Evolutionary conservation across 2,329 filamentous ascomycete species (phyloP).

Genomic region (Apiospora kogelbergensis): DNA sequence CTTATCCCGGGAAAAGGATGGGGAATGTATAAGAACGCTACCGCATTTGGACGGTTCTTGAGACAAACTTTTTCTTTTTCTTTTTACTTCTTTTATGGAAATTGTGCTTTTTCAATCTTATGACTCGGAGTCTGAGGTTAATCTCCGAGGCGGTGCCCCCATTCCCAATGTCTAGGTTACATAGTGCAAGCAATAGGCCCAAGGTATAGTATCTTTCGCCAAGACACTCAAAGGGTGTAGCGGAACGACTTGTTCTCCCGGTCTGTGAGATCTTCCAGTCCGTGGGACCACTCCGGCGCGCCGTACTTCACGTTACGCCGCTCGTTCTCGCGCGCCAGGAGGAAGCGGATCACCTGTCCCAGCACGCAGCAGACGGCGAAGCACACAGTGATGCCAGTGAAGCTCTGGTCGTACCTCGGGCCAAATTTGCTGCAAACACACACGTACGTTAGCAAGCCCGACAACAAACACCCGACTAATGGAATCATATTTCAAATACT

Average conservation of each 20-base stretch:
- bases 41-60: not conserved
- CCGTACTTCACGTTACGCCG: conserved; percentile 4
- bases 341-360: not conserved
- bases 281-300: conserved; percentile 7
- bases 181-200: not conserved
- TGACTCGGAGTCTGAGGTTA: not conserved
- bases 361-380: conserved; percentile 9
- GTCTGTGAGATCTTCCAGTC: conserved; percentile 8
- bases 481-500: not conserved
- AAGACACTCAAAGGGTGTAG: conserved; percentile 1
- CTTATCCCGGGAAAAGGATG: not conserved
- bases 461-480: not conserved
- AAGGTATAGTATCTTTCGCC: not conserved
- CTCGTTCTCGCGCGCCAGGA: conserved; percentile 10
- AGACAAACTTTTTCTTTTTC: too few relatives aligned
- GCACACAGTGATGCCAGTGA: conserved; percentile 8
- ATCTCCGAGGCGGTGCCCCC: not conserved
- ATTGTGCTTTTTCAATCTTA: not conserved
- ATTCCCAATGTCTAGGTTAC: not conserved
- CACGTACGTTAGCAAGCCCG: not conserved
- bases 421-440: conserved; percentile 7
- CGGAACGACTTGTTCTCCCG: conserved; percentile 8
- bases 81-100: not conserved
- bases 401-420: conserved; percentile 8
- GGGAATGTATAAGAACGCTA: not conserved